These are phyloP conservation scores for Erodium moschatum DNA, from an alignment of 441 rosid genomes.

Conservation along the genomic window DNA sequence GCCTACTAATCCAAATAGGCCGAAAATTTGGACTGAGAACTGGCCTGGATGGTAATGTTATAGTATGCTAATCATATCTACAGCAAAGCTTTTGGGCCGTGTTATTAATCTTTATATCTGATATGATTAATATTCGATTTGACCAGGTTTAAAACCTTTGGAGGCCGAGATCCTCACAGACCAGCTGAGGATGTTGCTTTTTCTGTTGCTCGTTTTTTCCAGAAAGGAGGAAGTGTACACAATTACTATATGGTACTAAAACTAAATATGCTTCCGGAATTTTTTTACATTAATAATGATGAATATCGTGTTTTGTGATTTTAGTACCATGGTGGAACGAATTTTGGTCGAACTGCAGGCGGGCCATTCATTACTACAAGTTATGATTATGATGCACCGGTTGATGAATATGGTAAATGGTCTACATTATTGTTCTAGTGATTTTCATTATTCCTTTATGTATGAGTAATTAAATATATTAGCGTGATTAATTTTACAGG, in stretches of 20 bases:
- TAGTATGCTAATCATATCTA: not conserved
- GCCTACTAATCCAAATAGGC: conserved; percentile 70
- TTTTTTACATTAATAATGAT: not conserved
- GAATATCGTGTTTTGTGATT: conserved; percentile 11
- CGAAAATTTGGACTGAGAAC: conserved; percentile 98
- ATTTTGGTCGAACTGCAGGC: conserved; percentile 87
- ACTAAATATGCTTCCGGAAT: not conserved
- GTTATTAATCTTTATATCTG: conserved; percentile 6
- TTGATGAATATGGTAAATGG: conserved; percentile 83
- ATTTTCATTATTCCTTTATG: not conserved
- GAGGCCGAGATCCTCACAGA: conserved; percentile 82
- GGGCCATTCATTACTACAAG: conserved; percentile 96
- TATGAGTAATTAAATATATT: not conserved
- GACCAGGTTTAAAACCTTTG: conserved; percentile 83
- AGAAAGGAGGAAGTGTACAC: conserved; percentile 77
- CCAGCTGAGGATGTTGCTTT: conserved; percentile 84
- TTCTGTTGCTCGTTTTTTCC: conserved; percentile 87
- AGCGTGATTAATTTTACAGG: conserved; percentile 31
- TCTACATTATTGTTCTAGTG: conserved; percentile 14
- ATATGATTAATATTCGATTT: not conserved
- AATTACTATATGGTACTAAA: conserved; percentile 80
- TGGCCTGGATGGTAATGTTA: conserved; percentile 91
- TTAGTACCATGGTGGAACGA: conserved; percentile 96
- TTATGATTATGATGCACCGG: conserved; percentile 95
- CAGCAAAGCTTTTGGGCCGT: not conserved